Percentiles rank a stretch among this genome's conserved stretches.
Conservation (phyloP, 257 asterid species). For the Petunia secreta region DNA sequence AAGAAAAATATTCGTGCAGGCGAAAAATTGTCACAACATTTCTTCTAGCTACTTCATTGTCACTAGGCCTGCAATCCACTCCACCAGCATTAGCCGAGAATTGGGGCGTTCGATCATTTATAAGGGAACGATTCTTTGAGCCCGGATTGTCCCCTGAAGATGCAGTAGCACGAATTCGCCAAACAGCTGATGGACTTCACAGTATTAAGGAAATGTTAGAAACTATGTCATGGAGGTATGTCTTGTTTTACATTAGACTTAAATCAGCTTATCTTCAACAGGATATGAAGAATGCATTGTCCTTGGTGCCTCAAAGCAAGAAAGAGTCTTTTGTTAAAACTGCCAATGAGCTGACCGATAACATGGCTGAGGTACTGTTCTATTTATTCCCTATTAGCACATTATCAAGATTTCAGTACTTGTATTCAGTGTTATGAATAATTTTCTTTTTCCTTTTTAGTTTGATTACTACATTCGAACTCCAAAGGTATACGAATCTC, state of each 20-base stretch:
- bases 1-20: conserved; percentile 30
- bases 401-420: not conserved
- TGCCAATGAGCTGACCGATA: conserved; percentile 69
- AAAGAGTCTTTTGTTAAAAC: conserved; percentile 45
- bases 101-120: conserved; percentile 71
- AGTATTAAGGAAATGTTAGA: conserved; percentile 74
- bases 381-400: not conserved
- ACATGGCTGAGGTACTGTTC: conserved; percentile 69
- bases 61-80: conserved; percentile 41
- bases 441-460: conserved; percentile 42
- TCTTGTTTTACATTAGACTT: conserved; percentile 61
- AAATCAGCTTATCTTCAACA: conserved; percentile 62
- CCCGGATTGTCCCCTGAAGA: conserved; percentile 73
- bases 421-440: not conserved
- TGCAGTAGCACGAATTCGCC: conserved; percentile 60
- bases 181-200: conserved; percentile 78
- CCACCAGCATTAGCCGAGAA: conserved; percentile 61
- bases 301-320: conserved; percentile 48
- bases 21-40: conserved; percentile 52
- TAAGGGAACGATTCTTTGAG: conserved; percentile 54
- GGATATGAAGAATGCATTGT: conserved; percentile 48
- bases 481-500: conserved; percentile 82
- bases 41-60: conserved; percentile 45
- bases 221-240: conserved; percentile 80
- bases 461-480: conserved; percentile 71